Percentiles rank a stretch among this genome's conserved stretches.
phyloP scores from a whole-genome alignment of 352 stramenopile species.

The Phytophthora cryptogea region DNA sequence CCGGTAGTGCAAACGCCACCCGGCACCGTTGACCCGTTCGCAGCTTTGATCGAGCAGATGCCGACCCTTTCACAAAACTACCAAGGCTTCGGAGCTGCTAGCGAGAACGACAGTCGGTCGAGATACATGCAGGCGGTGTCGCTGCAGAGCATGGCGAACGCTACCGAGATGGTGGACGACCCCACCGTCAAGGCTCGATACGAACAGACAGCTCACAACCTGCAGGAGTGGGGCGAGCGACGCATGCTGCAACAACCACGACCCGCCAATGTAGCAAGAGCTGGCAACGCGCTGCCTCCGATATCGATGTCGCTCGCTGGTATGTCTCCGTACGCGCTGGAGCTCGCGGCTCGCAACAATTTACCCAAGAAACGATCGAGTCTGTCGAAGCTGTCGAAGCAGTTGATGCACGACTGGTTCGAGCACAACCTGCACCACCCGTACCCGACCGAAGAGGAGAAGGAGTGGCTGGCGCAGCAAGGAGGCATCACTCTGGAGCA shows the following conservation, averaged over 20 bases:
- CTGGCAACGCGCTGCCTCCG: conserved; percentile 5
- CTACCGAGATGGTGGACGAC: conserved; percentile 27
- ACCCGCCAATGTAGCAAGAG: conserved; percentile 1
- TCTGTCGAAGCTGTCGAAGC: conserved; percentile 75
- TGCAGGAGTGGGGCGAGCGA: conserved; percentile 44
- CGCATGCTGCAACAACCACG: conserved; percentile 29
- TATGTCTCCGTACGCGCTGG: conserved; percentile 40
- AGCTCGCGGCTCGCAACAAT: conserved; percentile 39
- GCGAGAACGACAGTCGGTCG: conserved; percentile 11
- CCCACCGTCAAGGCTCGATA: conserved; percentile 32
- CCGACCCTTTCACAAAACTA: conserved; percentile 13
- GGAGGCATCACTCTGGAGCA: conserved; percentile 85
- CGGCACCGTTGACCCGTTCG: conserved; percentile 28
- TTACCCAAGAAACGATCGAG: conserved; percentile 75
- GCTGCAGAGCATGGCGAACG: conserved; percentile 33
- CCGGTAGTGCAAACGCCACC: conserved; percentile 2
- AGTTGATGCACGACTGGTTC: conserved; percentile 81
- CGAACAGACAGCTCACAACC: conserved; percentile 23
- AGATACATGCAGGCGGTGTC: conserved; percentile 30
- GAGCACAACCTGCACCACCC: conserved; percentile 84
- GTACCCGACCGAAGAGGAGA: conserved; percentile 87
- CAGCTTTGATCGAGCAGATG: conserved; percentile 33
- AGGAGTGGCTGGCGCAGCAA: conserved; percentile 62
- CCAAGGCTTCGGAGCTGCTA: conserved; percentile 1
- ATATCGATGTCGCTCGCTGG: conserved; percentile 27